These are phyloP conservation scores for Acanthamoeba sp. DNA, from an alignment of 208 protist species.

Conservation along the genomic window DNA sequence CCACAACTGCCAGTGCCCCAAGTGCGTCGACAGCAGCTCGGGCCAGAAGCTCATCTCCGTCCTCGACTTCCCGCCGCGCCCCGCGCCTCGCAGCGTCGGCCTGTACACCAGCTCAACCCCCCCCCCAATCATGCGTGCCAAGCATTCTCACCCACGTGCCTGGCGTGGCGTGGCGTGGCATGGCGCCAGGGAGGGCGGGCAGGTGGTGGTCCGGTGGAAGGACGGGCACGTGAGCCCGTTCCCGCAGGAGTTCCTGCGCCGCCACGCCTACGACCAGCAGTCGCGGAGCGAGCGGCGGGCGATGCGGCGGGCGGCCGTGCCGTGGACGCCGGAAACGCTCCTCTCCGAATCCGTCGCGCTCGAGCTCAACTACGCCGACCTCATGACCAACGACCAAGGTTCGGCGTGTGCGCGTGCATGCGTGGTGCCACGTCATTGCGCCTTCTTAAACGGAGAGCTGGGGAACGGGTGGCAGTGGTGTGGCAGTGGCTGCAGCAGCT, in stretches of 20 bases:
- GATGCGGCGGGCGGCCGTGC: neutral
- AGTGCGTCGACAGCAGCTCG: slow-evolving; percentile 56
- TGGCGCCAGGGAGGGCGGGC: neutral
- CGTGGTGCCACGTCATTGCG: no score
- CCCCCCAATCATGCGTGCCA: neutral
- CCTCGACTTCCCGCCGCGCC: slow-evolving; percentile 32
- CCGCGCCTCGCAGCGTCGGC: neutral
- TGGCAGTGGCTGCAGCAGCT: slow-evolving; percentile 57
- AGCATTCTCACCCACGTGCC: neutral
- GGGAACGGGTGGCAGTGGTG: neutral
- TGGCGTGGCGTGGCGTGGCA: no score
- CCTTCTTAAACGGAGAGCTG: no score
- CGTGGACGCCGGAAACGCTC: neutral
- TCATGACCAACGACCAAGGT: slow-evolving; percentile 36
- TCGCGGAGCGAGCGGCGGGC: neutral
- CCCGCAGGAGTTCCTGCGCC: neutral
- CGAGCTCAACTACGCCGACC: slow-evolving; percentile 23
- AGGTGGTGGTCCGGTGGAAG: slow-evolving; percentile 13
- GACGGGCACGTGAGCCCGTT: slow-evolving; percentile 39
- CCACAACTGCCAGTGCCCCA: slow-evolving; percentile 72
- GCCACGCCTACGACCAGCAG: slow-evolving; percentile 18
- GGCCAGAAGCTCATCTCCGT: slow-evolving; percentile 74
- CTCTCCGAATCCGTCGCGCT: slow-evolving; percentile 32
- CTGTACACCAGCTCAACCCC: neutral
- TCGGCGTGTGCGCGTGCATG: no score